Conservation (phyloP, 2,329 filamentous ascomycete genomes). For the Cercospora sojina region DNA sequence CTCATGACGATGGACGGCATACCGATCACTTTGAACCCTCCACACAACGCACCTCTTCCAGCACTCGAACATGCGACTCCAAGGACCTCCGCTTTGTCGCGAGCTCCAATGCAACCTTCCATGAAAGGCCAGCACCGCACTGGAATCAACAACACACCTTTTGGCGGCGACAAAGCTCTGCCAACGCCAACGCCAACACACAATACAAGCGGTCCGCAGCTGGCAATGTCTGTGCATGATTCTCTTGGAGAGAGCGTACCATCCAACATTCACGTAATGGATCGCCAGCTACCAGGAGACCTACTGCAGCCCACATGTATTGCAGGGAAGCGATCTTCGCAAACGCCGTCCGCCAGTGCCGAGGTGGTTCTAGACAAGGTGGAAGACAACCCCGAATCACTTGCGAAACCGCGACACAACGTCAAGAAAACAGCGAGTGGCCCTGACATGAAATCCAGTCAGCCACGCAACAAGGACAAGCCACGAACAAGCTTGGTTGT, state of each 20-base stretch:
- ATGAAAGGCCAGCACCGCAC: background rate
- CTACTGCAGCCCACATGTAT: background rate
- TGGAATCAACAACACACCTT: background rate
- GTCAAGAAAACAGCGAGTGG: background rate
- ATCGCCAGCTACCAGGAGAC: background rate
- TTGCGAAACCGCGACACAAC: background rate
- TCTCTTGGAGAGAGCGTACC: background rate
- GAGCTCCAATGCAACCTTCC: background rate
- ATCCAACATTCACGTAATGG: background rate
- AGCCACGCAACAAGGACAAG: background rate
- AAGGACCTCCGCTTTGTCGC: background rate
- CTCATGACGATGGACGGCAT: background rate
- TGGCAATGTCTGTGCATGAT: background rate
- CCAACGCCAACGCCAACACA: background rate
- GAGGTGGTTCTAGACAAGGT: background rate
- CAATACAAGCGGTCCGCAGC: background rate
- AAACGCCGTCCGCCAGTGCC: background rate
- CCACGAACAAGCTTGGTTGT: background rate
- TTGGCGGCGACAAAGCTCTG: background rate
- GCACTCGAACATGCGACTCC: background rate
- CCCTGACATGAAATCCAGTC: background rate
- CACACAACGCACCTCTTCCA: constrained; percentile 4
- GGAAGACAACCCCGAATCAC: background rate
- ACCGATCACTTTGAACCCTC: constrained; percentile 1
- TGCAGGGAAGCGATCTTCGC: background rate